Evolutionary conservation across 306 rosid species (phyloP).

Genomic region (Hippophae gyantsensis): DNA sequence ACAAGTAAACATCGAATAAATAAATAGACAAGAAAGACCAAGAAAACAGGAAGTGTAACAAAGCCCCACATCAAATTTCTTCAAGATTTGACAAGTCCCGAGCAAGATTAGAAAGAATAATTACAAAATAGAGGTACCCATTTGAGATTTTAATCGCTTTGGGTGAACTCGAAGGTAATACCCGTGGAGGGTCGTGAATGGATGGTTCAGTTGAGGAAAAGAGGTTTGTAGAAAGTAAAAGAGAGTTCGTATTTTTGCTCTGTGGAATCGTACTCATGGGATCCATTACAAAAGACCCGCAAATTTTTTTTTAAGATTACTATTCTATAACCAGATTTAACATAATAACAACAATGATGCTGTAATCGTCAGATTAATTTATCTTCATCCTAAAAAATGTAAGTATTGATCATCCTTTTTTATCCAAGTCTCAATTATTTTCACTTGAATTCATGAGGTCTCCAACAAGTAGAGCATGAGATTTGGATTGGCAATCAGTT

Average conservation of each 20-base stretch:
- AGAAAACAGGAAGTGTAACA: neutral
- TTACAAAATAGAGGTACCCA: constrained; percentile 9
- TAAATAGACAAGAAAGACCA: constrained; percentile 5
- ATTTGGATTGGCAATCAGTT: too few relatives aligned
- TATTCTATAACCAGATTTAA: too few relatives aligned
- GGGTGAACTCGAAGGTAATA: constrained; percentile 31
- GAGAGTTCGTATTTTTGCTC: constrained; percentile 24
- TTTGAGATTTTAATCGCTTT: constrained; percentile 47
- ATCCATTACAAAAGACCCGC: constrained; percentile 37
- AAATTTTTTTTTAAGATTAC: too few relatives aligned
- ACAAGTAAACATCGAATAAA: neutral
- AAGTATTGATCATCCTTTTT: too few relatives aligned
- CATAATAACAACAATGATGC: too few relatives aligned
- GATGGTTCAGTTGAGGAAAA: constrained; percentile 23
- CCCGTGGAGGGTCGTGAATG: neutral
- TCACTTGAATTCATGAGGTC: too few relatives aligned
- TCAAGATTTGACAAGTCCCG: constrained; percentile 20
- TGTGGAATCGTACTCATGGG: constrained; percentile 47
- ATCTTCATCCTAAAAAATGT: too few relatives aligned
- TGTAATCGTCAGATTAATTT: too few relatives aligned
- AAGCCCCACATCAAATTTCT: constrained; percentile 25
- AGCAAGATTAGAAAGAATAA: constrained; percentile 5
- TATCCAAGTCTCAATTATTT: too few relatives aligned
- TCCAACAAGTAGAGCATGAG: too few relatives aligned
- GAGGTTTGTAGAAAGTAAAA: constrained; percentile 32